Evolutionary conservation across 352 stramenopile species (phyloP), one percentile per base, ranked within the genome.

Genomic region (Globisporangium apiculatum): DNA sequence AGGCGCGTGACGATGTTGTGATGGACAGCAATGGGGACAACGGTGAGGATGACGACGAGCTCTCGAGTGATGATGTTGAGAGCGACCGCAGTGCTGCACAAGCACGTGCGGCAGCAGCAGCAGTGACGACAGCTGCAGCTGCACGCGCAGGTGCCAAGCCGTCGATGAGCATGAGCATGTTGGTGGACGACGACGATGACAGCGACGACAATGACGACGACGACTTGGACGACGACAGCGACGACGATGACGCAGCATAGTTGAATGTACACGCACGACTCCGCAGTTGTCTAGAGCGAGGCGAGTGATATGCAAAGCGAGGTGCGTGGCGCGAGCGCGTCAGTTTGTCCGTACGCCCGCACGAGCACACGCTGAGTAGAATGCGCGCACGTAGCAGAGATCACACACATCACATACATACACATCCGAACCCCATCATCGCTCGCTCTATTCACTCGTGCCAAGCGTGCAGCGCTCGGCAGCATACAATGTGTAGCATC

Each of bases 1-100:
- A 11, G 31, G 41, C 57, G 49, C 51, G 55, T 15, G 62, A 73
- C 18, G 65, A 66, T 18, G 64, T 75, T 7, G 68, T 69, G 10
- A 65, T 75, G 36, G 63, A 61, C 53, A 73, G 74, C 37, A 65
- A 78, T 14, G 64, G 70, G 37, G 68, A 75, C 31, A 65, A 72
- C 18, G 60, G 65, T 35, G 66, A 65, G 47, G 68, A 76, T 36
- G 48, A 51, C 48, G 48, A 53, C 42, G 53, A 58, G 14, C 18
- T 51, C 12, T 48, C 56, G 14, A 64, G 58, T 40, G 58, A 64
- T 7, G 42, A 31, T 31, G 24, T 46, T 8, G 61, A 48, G 55
- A 58, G 43, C 57, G 54, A 50, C 18, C 47, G 18, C 24, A 60
- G 51, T 5, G 61, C 41, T 7, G 18, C 31, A 8, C 7, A 6